These are phyloP conservation scores for Coccomyxa sp. DNA, from an alignment of 139 green algal species.

Conservation along the genomic window DNA sequence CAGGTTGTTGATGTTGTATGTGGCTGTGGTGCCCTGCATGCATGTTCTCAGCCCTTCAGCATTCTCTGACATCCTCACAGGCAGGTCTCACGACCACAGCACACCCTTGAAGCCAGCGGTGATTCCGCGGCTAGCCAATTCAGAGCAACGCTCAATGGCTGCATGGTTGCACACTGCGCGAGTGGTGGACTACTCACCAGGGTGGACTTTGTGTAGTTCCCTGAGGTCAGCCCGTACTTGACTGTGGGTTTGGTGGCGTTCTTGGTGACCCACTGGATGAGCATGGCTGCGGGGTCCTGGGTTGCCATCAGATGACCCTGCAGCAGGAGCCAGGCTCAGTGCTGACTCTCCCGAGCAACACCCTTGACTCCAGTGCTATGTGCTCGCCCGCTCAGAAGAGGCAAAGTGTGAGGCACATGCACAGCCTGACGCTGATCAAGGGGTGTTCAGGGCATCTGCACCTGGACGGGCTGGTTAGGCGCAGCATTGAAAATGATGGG, in stretches of 20 bases:
- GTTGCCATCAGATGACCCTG: neutral
- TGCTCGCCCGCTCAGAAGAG: too few species aligned
- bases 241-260: constrained; percentile 33
- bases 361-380: too few species aligned
- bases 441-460: constrained; percentile 34
- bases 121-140: too few species aligned
- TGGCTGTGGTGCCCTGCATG: constrained; percentile 17
- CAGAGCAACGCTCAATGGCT: too few species aligned
- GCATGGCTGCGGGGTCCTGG: constrained; percentile 25
- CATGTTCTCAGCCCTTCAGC: too few species aligned
- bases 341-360: neutral
- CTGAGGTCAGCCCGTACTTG: constrained; percentile 32
- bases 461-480: constrained; percentile 36
- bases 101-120: too few species aligned
- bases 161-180: too few species aligned
- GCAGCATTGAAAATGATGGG: constrained; percentile 23
- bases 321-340: neutral
- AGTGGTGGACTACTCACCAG: too few species aligned
- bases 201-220: constrained; percentile 18
- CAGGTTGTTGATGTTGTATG: constrained; percentile 31
- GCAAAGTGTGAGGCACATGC: neutral
- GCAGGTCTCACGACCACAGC: too few species aligned
- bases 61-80: too few species aligned
- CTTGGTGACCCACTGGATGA: constrained; percentile 49
- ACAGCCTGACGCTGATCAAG: neutral